phyloP scores from a whole-genome alignment of 805 yeast species.

The Wickerhamiella parazyma region DNA sequence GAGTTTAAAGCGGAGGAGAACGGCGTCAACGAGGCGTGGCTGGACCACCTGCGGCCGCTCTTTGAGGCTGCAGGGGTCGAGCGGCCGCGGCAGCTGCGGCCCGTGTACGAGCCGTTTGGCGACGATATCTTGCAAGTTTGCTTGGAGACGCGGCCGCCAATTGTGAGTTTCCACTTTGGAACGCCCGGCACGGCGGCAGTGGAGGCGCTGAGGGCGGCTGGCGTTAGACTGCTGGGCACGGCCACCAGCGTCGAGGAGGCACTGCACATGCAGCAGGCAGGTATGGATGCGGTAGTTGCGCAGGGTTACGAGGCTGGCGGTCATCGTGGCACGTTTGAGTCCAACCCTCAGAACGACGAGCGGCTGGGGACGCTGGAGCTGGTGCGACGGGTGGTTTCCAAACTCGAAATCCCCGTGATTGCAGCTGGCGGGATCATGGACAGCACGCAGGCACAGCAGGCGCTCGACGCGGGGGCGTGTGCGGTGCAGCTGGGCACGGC shows the following conservation, averaged over 20 bases:
- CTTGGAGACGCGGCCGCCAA: conserved; percentile 27
- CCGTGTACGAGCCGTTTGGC: conserved; percentile 8
- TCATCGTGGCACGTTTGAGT: conserved; percentile 40
- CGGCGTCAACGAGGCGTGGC: conserved; percentile 1
- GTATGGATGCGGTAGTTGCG: conserved; percentile 36
- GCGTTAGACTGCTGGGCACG: conserved; percentile 33
- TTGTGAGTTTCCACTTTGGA: conserved; percentile 45
- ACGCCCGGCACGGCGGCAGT: conserved; percentile 28
- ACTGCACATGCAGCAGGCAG: conserved; percentile 19
- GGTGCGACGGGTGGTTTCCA: conserved; percentile 13
- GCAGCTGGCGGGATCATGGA: conserved; percentile 44
- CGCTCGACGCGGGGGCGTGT: conserved; percentile 33
- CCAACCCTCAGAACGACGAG: conserved; percentile 26
- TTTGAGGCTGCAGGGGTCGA: neutral
- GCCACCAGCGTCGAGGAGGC: conserved; percentile 38
- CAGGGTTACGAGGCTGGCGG: conserved; percentile 60
- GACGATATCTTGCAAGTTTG: conserved; percentile 16
- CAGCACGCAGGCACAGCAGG: conserved; percentile 23
- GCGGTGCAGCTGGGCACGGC: conserved; percentile 46
- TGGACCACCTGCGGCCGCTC: conserved; percentile 3
- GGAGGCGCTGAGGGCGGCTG: conserved; percentile 25
- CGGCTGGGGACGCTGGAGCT: conserved; percentile 15
- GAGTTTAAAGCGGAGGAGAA: neutral
- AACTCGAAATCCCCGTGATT: conserved; percentile 23
- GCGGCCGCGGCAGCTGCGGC: conserved; percentile 10